Evolutionary conservation across 176 grass and related monocot species (phyloP).

Genomic region (Eleusine indica): DNA sequence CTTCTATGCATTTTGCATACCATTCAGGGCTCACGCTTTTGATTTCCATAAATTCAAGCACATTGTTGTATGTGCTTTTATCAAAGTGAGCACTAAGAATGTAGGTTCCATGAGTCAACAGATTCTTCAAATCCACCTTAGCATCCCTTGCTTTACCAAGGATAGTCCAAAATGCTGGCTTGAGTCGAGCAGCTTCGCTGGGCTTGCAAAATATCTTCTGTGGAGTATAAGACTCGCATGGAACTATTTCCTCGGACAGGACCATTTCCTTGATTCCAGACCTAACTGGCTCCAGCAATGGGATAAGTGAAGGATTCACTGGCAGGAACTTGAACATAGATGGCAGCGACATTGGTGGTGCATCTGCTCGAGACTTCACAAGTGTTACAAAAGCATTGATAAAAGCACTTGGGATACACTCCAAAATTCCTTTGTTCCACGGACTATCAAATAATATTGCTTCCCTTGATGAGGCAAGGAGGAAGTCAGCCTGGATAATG

Average conservation of each 20-base stretch:
- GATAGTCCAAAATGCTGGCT: slow-evolving; percentile 60
- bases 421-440: slow-evolving; percentile 87
- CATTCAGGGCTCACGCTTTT: slow-evolving; percentile 43
- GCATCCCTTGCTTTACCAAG: slow-evolving; percentile 44
- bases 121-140: slow-evolving; percentile 42
- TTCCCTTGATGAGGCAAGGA: slow-evolving; percentile 70
- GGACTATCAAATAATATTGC: slow-evolving; percentile 58
- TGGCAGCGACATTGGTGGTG: slow-evolving; percentile 40
- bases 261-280: slow-evolving; percentile 60
- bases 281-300: slow-evolving; percentile 57
- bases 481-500: slow-evolving; percentile 82
- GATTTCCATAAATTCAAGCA: slow-evolving; percentile 57
- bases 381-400: slow-evolving; percentile 57
- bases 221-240: slow-evolving; percentile 49
- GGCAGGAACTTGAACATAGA: slow-evolving; percentile 61
- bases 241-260: slow-evolving; percentile 54
- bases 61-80: slow-evolving; percentile 30
- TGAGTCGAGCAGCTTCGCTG: slow-evolving; percentile 42
- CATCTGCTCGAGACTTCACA: slow-evolving; percentile 51
- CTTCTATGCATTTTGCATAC: slow-evolving; percentile 73
- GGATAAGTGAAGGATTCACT: slow-evolving; percentile 36
- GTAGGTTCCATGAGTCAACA: slow-evolving; percentile 60
- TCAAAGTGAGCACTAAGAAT: slow-evolving; percentile 68
- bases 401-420: slow-evolving; percentile 67
- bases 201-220: slow-evolving; percentile 80